Evolutionary conservation across 2,329 filamentous ascomycete species (phyloP).

Genomic region (Dendrostoma leiphaemia): DNA sequence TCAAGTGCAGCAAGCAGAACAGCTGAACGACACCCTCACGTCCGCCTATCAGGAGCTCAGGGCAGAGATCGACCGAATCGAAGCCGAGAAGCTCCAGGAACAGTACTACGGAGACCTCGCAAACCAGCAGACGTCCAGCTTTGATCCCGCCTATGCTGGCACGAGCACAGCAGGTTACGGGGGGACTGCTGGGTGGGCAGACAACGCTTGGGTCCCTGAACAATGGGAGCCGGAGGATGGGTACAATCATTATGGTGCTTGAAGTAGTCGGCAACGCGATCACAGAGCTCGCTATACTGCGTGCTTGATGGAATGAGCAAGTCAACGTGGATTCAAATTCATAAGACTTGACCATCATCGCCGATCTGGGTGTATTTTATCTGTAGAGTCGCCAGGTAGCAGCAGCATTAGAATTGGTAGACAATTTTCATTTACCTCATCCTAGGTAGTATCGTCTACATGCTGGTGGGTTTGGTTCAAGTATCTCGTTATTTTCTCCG

Average conservation of each 20-base stretch:
- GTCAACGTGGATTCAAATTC: no score
- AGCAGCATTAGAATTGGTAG: no score
- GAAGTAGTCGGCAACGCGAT: neutral
- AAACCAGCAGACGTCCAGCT: neutral
- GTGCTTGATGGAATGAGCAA: neutral
- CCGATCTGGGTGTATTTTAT: no score
- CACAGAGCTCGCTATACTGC: neutral
- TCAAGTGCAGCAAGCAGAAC: slow-evolving; percentile 16
- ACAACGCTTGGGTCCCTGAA: neutral
- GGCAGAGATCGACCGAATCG: slow-evolving; percentile 13
- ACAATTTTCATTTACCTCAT: no score
- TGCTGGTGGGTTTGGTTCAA: no score
- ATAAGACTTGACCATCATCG: no score
- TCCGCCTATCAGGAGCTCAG: slow-evolving; percentile 16
- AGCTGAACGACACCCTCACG: slow-evolving; percentile 17
- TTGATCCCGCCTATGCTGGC: neutral
- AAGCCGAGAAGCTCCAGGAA: slow-evolving; percentile 16
- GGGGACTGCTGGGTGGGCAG: slow-evolving; percentile 1
- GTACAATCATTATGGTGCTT: neutral
- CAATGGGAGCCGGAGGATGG: slow-evolving; percentile 3
- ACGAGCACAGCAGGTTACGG: neutral
- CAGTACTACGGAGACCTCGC: slow-evolving; percentile 9
- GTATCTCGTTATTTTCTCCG: no score
- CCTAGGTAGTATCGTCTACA: no score
- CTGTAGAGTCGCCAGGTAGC: no score